These are phyloP conservation scores for Irpex sp. DNA, from an alignment of 1,284 basidiomycete species.

Conservation along the genomic window DNA sequence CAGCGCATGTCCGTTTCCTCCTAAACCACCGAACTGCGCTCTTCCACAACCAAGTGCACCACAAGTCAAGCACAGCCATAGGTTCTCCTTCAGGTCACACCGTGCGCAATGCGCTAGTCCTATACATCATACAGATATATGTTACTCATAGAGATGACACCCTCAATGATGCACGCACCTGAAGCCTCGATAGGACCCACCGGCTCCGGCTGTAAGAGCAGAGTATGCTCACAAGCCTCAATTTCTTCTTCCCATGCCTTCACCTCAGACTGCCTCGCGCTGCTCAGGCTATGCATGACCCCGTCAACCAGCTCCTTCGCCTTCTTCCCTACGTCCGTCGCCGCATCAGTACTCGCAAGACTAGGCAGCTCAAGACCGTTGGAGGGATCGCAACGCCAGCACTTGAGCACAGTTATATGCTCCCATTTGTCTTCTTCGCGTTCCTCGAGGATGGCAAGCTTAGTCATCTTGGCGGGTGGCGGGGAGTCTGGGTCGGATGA, in stretches of 20 bases:
- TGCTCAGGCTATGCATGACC: slow-evolving; percentile 80
- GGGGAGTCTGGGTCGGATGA: slow-evolving; percentile 65
- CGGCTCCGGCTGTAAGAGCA: slow-evolving; percentile 66
- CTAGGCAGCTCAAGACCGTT: slow-evolving; percentile 47
- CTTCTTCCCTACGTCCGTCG: slow-evolving; percentile 32
- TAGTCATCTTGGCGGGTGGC: slow-evolving; percentile 73
- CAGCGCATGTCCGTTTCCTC: slow-evolving; percentile 90
- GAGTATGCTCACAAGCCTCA: slow-evolving; percentile 80
- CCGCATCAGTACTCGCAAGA: slow-evolving; percentile 20
- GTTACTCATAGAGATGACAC: neutral
- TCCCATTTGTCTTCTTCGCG: slow-evolving; percentile 88
- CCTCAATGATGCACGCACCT: slow-evolving; percentile 27
- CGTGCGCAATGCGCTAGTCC: slow-evolving; percentile 72
- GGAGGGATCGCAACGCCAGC: slow-evolving; percentile 66
- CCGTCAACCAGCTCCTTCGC: slow-evolving; percentile 58
- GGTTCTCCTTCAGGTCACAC: slow-evolving; percentile 82
- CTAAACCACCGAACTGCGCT: slow-evolving; percentile 78
- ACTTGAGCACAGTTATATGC: slow-evolving; percentile 61
- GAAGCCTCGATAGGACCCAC: slow-evolving; percentile 48
- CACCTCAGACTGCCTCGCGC: slow-evolving; percentile 89
- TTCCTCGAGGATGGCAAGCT: slow-evolving; percentile 83
- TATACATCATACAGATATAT: slow-evolving; percentile 18
- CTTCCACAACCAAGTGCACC: slow-evolving; percentile 95
- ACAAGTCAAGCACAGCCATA: slow-evolving; percentile 95
- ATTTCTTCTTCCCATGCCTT: slow-evolving; percentile 99